Evolutionary conservation across 805 yeast species (phyloP).

Genomic region (Hanseniaspora occidentalis): DNA sequence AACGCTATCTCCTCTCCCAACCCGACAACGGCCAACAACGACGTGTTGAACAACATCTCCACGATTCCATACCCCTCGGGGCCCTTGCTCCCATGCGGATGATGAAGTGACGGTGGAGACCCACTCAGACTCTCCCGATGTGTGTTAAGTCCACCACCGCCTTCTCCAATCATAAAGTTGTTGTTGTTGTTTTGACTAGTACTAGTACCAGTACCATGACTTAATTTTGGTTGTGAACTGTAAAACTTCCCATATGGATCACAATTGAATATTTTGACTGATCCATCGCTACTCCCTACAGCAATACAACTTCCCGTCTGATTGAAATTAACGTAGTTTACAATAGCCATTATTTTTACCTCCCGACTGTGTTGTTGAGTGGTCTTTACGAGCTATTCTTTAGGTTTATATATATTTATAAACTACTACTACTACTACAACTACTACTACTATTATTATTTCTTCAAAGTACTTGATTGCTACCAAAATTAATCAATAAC

Average conservation of each 20-base stretch:
- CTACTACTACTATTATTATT: too few species aligned
- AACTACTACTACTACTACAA: too few species aligned
- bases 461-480: too few species aligned
- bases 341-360: conserved; percentile 5
- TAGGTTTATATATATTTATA: too few species aligned
- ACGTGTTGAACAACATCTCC: conserved; percentile 69
- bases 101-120: too few species aligned
- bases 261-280: conserved; percentile 58
- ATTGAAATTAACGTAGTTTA: conserved; percentile 52
- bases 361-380: too few species aligned
- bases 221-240: conserved; percentile 20
- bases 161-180: neutral
- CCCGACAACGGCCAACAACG: conserved; percentile 61
- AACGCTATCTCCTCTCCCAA: conserved; percentile 52
- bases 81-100: too few species aligned
- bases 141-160: too few species aligned
- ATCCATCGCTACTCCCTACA: conserved; percentile 48
- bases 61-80: conserved; percentile 52
- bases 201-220: neutral
- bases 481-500: too few species aligned
- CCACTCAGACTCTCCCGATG: too few species aligned
- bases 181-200: neutral
- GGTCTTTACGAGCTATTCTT: too few species aligned
- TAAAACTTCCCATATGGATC: conserved; percentile 51
- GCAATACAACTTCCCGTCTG: conserved; percentile 67